Conservation (phyloP, 805 yeast genomes). For the Peterozyma toletana region DNA sequence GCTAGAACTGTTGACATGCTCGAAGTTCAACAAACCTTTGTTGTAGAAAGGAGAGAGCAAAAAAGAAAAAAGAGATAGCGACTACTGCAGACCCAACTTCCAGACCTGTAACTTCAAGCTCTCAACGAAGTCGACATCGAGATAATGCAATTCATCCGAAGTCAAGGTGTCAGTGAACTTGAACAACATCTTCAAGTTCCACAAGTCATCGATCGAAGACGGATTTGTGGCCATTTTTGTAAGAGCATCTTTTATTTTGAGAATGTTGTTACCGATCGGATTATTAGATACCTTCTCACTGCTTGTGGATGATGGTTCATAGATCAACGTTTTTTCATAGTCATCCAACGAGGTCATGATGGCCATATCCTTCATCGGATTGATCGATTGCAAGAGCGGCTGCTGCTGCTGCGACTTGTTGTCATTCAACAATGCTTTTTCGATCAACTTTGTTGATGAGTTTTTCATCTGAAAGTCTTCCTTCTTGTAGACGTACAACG, state of each 20-base stretch:
- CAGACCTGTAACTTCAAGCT: slow-evolving; percentile 38
- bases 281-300: slow-evolving; percentile 7
- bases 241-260: slow-evolving; percentile 52
- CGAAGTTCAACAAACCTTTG: no score
- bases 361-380: slow-evolving; percentile 11
- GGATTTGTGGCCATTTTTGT: slow-evolving; percentile 34
- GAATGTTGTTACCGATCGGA: slow-evolving; percentile 31
- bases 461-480: slow-evolving; percentile 31
- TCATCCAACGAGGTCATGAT: slow-evolving; percentile 15
- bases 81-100: slow-evolving; percentile 9
- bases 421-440: slow-evolving; percentile 1
- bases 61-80: no score
- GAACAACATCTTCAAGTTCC: slow-evolving; percentile 58
- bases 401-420: slow-evolving; percentile 4
- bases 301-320: not conserved
- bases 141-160: slow-evolving; percentile 31
- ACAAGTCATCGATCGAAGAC: slow-evolving; percentile 41
- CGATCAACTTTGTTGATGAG: slow-evolving; percentile 22
- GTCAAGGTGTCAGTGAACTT: slow-evolving; percentile 45
- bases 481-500: slow-evolving; percentile 45
- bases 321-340: slow-evolving; percentile 12
- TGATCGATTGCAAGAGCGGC: slow-evolving; percentile 5
- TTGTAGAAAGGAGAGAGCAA: no score
- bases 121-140: slow-evolving; percentile 47
- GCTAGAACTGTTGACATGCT: no score